Percentiles rank a stretch among this genome's conserved stretches.
Evolutionary conservation across 441 rosid genomes (phyloP).

Genomic region (Arabidopsis hybrid): DNA sequence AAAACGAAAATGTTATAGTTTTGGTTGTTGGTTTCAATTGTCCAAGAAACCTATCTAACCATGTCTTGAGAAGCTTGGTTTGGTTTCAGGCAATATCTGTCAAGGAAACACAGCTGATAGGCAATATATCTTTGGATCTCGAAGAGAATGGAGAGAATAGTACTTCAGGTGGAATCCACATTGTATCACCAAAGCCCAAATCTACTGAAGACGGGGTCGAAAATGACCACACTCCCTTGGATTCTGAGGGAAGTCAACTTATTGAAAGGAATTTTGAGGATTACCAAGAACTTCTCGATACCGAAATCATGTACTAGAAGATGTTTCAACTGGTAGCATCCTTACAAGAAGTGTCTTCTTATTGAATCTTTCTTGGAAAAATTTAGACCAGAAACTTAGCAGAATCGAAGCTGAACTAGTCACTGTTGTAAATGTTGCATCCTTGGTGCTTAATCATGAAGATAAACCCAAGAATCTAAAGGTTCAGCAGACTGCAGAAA

Average conservation of each 20-base stretch:
- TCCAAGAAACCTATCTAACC: not conserved
- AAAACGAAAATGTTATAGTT: not conserved
- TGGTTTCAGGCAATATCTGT: conserved; percentile 78
- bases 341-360: conserved; percentile 56
- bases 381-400: conserved; percentile 65
- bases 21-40: not conserved
- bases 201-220: conserved; percentile 37
- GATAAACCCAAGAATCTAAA: conserved; percentile 59
- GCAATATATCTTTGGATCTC: conserved; percentile 66
- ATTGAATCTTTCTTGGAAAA: conserved; percentile 66
- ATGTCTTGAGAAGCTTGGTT: conserved; percentile 39
- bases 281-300: conserved; percentile 39
- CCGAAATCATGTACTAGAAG: conserved; percentile 39
- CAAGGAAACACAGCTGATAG: conserved; percentile 79
- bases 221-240: conserved; percentile 24
- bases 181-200: conserved; percentile 64
- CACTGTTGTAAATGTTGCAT: conserved; percentile 62
- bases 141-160: conserved; percentile 50
- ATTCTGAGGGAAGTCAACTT: conserved; percentile 38
- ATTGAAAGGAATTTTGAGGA: conserved; percentile 42
- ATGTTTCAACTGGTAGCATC: conserved; percentile 39
- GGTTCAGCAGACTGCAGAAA: conserved; percentile 67
- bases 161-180: conserved; percentile 57
- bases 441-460: conserved; percentile 54
- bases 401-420: conserved; percentile 73